phyloP scores from a whole-genome alignment of 2,329 filamentous ascomycete species.

The Ophiocordyceps camponoti-leonardi region DNA sequence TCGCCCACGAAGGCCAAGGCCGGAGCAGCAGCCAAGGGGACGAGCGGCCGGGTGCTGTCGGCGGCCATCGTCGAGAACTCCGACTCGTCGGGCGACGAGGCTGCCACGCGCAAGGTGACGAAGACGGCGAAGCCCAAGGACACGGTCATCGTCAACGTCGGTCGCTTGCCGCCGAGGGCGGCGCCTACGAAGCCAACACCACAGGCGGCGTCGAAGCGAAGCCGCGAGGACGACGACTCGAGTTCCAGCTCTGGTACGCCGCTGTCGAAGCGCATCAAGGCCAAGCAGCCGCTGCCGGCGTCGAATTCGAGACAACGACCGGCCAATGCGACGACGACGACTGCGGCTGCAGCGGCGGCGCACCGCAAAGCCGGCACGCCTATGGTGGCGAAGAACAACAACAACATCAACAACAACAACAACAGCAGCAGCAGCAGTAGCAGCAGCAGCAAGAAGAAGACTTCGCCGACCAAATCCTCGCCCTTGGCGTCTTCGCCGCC shows the following conservation, averaged over 20 bases:
- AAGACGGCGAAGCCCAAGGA: conserved; percentile 17
- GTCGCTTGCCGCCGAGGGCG: conserved; percentile 15
- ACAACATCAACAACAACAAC: not conserved
- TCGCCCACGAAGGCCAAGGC: conserved; percentile 25
- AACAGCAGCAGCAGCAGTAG: not conserved
- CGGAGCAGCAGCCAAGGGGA: conserved; percentile 14
- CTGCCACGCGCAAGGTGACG: conserved; percentile 13
- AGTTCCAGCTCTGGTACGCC: conserved; percentile 43
- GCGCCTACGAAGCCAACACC: not conserved
- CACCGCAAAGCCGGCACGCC: conserved; percentile 21
- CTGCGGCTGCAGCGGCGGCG: too few relatives aligned
- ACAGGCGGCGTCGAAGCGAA: conserved; percentile 26
- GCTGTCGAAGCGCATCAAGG: conserved; percentile 39
- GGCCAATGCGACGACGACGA: conserved; percentile 22
- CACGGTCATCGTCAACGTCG: conserved; percentile 14
- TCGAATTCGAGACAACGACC: conserved; percentile 24
- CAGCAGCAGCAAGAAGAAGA: conserved; percentile 23
- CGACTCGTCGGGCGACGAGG: conserved; percentile 34
- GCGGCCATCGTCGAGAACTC: conserved; percentile 40
- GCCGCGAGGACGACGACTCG: conserved; percentile 33
- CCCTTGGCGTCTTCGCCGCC: conserved; percentile 48
- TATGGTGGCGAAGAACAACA: conserved; percentile 20
- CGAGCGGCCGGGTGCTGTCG: conserved; percentile 29
- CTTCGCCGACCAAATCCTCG: conserved; percentile 44
- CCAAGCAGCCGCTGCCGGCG: conserved; percentile 20